Evolutionary conservation across 208 protist species (phyloP), one percentile per base, ranked within the genome.

Genomic region (Acanthamoeba sp.): DNA sequence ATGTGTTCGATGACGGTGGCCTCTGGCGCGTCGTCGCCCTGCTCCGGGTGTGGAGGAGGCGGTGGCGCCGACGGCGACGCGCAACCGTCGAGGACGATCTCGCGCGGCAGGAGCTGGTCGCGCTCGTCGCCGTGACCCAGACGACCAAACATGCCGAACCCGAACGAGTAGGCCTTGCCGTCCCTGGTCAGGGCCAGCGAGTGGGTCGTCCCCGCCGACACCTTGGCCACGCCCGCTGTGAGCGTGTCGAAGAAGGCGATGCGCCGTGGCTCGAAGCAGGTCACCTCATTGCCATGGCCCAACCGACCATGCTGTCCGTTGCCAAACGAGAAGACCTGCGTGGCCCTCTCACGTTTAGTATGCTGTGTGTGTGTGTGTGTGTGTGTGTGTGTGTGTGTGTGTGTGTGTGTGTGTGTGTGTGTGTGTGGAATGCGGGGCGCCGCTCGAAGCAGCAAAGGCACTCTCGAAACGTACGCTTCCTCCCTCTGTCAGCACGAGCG

Each of bases 281-380:
- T 76, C 32, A 0, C 14, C 66, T 38, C 66, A 27, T 76, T 18
- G n/a, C 66, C 66, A 14, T 76, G 66, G 24, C 66, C 66, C 66
- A 76, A 10, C 14, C 66, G 12, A 12, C 66, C 66, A 40, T 76
- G 66, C 66, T 36, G 66, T 27, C 66, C 66, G 1, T 34, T 40
- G 32, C 66, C 66, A 76, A 76, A 76, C 32, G 66, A 76, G 66
- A 76, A 76, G n/a, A 76, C 66, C 66, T 76, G 66, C 7, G 32
- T n/a, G n/a, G n/a, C n/a, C n/a, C n/a, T n/a, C n/a, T n/a, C n/a
- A n/a, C n/a, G n/a, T n/a, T n/a, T n/a, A n/a, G n/a, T n/a, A n/a
- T n/a, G n/a, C n/a, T n/a, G n/a, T n/a, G n/a, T n/a, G n/a, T n/a
- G n/a, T n/a, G n/a, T n/a, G n/a, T n/a, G n/a, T n/a, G n/a, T n/a